A percentile compares a stretch with the other conserved stretches of the same genome.
Conservation (phyloP, 2,329 filamentous ascomycete species). For the Fusarium pininemorale region DNA sequence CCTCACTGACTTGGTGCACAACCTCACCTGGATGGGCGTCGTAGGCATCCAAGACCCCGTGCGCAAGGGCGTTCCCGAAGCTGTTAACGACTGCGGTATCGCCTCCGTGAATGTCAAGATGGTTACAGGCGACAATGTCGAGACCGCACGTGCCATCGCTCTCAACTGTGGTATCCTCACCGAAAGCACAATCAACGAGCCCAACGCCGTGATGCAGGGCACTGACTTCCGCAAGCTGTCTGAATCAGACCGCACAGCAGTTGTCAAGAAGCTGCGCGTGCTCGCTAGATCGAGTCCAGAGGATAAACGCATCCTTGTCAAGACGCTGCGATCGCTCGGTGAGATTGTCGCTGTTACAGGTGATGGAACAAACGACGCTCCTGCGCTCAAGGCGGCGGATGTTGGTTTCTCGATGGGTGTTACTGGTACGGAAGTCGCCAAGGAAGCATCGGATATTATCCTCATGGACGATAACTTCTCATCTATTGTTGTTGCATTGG, state of each 20-base stretch:
- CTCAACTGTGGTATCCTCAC: slow-evolving; percentile 53
- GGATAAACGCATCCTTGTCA: slow-evolving; percentile 73
- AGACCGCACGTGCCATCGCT: slow-evolving; percentile 57
- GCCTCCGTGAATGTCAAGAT: slow-evolving; percentile 75
- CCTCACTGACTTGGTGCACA: slow-evolving; percentile 61
- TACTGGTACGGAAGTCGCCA: slow-evolving; percentile 70
- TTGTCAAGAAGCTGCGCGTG: slow-evolving; percentile 72
- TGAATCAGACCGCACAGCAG: slow-evolving; percentile 58
- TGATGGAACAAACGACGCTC: slow-evolving; percentile 73
- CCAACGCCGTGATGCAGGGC: slow-evolving; percentile 58
- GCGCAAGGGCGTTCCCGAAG: slow-evolving; percentile 67
- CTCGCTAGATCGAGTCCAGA: slow-evolving; percentile 75
- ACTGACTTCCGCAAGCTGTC: slow-evolving; percentile 64
- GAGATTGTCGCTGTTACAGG: slow-evolving; percentile 74
- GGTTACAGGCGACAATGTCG: slow-evolving; percentile 61
- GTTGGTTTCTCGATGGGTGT: slow-evolving; percentile 76
- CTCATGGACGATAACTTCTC: slow-evolving; percentile 73
- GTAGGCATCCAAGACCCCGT: slow-evolving; percentile 77
- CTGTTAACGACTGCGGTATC: slow-evolving; percentile 68
- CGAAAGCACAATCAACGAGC: slow-evolving; percentile 68
- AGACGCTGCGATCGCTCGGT: slow-evolving; percentile 69
- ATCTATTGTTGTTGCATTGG: slow-evolving; percentile 72
- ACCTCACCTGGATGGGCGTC: slow-evolving; percentile 53
- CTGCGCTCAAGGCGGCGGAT: slow-evolving; percentile 71
- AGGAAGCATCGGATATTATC: slow-evolving; percentile 73